Evolutionary conservation across 208 protist species (phyloP).

Genomic region (Leishmania tropica): DNA sequence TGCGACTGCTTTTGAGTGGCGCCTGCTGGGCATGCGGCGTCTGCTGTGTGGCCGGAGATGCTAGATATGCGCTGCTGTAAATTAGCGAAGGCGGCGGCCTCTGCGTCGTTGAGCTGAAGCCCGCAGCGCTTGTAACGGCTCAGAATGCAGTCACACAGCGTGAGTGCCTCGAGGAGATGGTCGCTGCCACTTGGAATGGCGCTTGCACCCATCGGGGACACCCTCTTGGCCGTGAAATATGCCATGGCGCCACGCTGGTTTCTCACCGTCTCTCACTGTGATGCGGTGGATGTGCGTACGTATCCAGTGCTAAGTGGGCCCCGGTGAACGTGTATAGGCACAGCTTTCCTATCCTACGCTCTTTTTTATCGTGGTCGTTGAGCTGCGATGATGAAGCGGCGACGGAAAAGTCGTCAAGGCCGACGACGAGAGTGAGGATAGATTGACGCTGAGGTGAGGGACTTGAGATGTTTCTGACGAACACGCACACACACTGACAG

Average conservation of each 20-base stretch:
- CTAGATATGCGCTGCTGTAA: conserved; percentile 10
- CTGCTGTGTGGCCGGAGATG: not conserved
- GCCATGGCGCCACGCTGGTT: not conserved
- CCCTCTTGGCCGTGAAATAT: not conserved
- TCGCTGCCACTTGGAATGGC: conserved; percentile 16
- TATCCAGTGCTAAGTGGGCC: not conserved
- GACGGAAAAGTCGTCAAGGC: not conserved
- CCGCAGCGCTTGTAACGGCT: conserved; percentile 48
- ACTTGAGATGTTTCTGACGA: not conserved
- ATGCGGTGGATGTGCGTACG: not conserved
- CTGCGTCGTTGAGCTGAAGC: conserved; percentile 27
- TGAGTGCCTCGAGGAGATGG: conserved; percentile 57
- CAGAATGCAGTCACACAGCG: conserved; percentile 55
- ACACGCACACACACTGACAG: not conserved
- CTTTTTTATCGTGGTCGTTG: not conserved
- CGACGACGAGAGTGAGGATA: not conserved
- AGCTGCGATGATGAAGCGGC: too few species aligned
- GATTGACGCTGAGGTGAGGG: not conserved
- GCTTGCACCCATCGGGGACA: not conserved
- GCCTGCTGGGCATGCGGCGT: not conserved
- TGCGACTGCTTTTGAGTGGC: not conserved
- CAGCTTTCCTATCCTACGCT: not conserved
- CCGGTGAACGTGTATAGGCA: not conserved
- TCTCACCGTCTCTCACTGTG: not conserved
- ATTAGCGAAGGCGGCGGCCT: conserved; percentile 43